Conservation (phyloP, 371 early-diverging fungal species). For the Massospora cicadina region DNA sequence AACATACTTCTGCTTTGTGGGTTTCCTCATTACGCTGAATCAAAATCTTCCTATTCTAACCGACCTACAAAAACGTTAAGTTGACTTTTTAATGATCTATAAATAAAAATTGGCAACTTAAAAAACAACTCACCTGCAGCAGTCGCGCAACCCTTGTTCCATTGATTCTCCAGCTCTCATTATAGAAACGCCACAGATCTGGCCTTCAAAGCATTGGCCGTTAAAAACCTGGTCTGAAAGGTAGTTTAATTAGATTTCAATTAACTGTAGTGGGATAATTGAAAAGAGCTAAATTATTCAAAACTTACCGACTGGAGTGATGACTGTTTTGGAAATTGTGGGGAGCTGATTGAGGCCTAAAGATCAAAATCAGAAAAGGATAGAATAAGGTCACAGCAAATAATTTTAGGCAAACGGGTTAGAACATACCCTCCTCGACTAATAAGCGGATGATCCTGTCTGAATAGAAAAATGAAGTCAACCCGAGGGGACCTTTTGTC, state of each 20-base stretch:
- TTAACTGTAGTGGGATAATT: too few species aligned
- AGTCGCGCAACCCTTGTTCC: conserved; percentile 83
- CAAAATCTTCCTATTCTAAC: conserved; percentile 87
- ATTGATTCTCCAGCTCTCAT: conserved; percentile 91
- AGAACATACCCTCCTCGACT: conserved; percentile 63
- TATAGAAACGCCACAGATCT: conserved; percentile 88
- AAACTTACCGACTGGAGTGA: conserved; percentile 50
- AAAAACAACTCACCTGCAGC: conserved; percentile 34
- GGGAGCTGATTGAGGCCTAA: conserved; percentile 76
- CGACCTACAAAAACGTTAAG: conserved; percentile 26
- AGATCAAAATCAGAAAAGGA: background rate
- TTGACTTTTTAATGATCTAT: conserved; percentile 9
- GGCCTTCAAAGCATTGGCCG: conserved; percentile 64
- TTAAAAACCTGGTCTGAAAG: conserved; percentile 29
- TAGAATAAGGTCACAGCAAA: background rate
- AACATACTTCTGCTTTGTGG: conserved; percentile 50
- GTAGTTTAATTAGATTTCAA: too few species aligned
- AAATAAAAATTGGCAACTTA: background rate
- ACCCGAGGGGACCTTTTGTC: conserved; percentile 55
- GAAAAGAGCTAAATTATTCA: too few species aligned
- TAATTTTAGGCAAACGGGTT: background rate
- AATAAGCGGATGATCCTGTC: conserved; percentile 81
- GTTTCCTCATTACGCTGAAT: conserved; percentile 92
- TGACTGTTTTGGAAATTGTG: conserved; percentile 52
- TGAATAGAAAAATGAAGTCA: conserved; percentile 85